Evolutionary conservation across 768 basidiomycete species (phyloP), one percentile per base, ranked within the genome.

Genomic region (Suillus brevipes): DNA sequence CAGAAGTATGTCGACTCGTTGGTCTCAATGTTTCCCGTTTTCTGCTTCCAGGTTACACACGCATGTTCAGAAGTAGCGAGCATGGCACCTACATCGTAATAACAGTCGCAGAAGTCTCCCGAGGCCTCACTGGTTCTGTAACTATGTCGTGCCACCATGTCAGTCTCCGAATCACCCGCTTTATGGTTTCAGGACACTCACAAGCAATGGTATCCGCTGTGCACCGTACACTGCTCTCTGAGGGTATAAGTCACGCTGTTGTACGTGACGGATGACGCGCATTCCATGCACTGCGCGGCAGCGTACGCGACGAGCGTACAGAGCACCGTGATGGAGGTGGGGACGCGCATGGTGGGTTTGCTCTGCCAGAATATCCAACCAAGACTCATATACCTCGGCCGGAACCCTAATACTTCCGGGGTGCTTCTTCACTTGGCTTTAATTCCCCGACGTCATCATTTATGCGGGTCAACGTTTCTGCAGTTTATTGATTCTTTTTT

Each of bases 171-270:
- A 13, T n/a, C 20, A n/a, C 7, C 6, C 8, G 23, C 4, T 9
- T 38, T 14, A 57, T 57, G 13, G 16, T 14, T 14, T 6, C 4
- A 37, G 23, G 6, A 38, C 8, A 38, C 57, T 58, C 23, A 58
- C 57, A 58, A 58, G 23, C 57, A 58, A 38, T 58, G 57, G 57
- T 58, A 58, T 16, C 57, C 57, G 23, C 57, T 58, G 8, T 10
- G 37, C 23, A 58, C 57, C 10, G 57, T 40, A 9, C 57, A 58
- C 16, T 58, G 57, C 37, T 58, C 57, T 9, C 38, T 25, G 37
- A 58, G 57, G 37, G 9, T 16, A 9, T 40, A 58, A 6, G 9
- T 10, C 57, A 58, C 23, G 9, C 7, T 6, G 16, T 38, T 38
- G 57, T 25, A 38, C 5, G 9, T 18, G 37, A 58, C 37, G 14